Conservation (phyloP, 129 eudicot genomes). For the Apium graveolens region DNA sequence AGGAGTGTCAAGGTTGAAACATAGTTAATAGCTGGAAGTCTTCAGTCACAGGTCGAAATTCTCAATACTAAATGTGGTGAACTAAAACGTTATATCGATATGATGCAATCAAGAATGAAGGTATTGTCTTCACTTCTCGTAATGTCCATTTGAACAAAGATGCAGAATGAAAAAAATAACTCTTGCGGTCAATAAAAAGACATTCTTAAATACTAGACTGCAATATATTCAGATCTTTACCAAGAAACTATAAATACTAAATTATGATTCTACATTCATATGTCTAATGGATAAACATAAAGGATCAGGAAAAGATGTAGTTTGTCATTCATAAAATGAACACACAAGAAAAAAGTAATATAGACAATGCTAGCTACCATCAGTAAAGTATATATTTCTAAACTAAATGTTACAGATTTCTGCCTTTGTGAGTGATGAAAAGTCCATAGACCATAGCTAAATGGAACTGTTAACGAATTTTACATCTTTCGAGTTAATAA, state of each 20-base stretch:
- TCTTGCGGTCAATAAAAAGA: constrained; percentile 14
- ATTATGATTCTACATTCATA: neutral
- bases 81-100: constrained; percentile 16
- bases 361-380: neutral
- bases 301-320: neutral
- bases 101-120: no score
- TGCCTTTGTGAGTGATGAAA: neutral
- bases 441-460: neutral
- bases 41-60: constrained; percentile 46
- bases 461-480: constrained; percentile 1
- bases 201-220: constrained; percentile 1
- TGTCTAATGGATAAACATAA: neutral
- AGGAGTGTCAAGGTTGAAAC: constrained; percentile 40
- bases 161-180: no score
- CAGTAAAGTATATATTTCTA: neutral
- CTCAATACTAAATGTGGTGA: constrained; percentile 44
- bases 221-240: neutral
- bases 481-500: constrained; percentile 43
- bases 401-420: neutral
- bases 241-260: neutral
- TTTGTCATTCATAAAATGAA: neutral
- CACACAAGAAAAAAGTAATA: neutral
- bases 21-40: constrained; percentile 28
- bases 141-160: no score
- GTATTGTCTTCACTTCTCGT: neutral